Conservation (phyloP, 345 rosid genomes). For the Camelina hispida region DNA sequence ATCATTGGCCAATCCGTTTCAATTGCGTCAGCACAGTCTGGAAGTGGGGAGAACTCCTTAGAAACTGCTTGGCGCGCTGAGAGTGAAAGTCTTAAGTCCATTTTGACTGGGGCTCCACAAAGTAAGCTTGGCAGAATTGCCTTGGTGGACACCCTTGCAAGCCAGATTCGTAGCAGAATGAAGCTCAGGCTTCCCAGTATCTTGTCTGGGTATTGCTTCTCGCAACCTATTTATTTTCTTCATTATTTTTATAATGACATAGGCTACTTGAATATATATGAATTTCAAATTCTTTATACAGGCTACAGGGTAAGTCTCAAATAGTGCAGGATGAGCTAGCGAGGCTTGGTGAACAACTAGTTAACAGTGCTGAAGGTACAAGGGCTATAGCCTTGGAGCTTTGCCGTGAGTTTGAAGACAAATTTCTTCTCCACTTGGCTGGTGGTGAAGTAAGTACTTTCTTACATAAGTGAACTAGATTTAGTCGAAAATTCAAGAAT, state of each 20-base stretch:
- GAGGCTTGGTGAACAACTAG: slow-evolving; percentile 91
- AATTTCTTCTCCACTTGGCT: slow-evolving; percentile 85
- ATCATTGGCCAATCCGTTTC: slow-evolving; percentile 96
- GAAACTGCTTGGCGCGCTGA: slow-evolving; percentile 99
- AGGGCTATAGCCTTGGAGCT: slow-evolving; percentile 97
- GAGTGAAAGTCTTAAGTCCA: slow-evolving; percentile 85
- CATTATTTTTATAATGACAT: slow-evolving; percentile 20
- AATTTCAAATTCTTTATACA: slow-evolving; percentile 41
- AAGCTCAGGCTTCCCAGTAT: slow-evolving; percentile 93
- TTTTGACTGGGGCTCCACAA: slow-evolving; percentile 83
- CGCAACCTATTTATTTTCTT: slow-evolving; percentile 30
- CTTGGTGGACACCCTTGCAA: slow-evolving; percentile 84
- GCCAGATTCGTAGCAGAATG: slow-evolving; percentile 92
- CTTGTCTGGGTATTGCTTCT: slow-evolving; percentile 77
- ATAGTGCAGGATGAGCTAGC: slow-evolving; percentile 82
- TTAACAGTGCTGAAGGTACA: slow-evolving; percentile 88
- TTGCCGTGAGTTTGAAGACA: slow-evolving; percentile 99
- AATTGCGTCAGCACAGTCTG: slow-evolving; percentile 87
- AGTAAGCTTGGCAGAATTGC: slow-evolving; percentile 96
- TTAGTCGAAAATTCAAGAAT: slow-evolving; percentile 15
- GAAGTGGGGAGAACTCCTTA: slow-evolving; percentile 78
- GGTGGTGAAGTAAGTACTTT: slow-evolving; percentile 88
- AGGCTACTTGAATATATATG: not conserved
- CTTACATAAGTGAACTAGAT: slow-evolving; percentile 17
- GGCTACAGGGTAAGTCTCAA: slow-evolving; percentile 96